These are phyloP conservation scores for Jatropha multifida DNA, from an alignment of 441 rosid species.

Conservation along the genomic window DNA sequence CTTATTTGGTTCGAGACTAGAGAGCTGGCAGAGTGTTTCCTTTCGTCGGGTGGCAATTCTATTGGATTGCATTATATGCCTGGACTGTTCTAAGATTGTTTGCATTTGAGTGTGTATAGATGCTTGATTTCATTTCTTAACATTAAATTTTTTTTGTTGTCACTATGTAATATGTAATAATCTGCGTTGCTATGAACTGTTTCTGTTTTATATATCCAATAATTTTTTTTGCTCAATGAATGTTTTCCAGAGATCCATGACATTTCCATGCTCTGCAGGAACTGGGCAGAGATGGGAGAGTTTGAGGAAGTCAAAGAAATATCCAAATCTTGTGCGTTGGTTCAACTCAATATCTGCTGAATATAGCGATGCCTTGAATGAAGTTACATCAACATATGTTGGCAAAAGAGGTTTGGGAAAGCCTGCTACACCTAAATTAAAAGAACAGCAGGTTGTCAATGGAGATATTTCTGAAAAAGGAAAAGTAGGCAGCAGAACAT, in stretches of 20 bases:
- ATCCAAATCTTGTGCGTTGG: slow-evolving; percentile 73
- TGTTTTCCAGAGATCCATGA: slow-evolving; percentile 4
- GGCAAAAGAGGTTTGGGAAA: slow-evolving; percentile 60
- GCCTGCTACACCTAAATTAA: slow-evolving; percentile 40
- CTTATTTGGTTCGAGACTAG: background rate
- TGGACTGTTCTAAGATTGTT: background rate
- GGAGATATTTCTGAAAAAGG: slow-evolving; percentile 55
- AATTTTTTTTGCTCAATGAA: background rate
- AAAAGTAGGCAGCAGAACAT: slow-evolving; percentile 38
- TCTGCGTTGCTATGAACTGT: background rate
- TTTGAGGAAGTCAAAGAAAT: slow-evolving; percentile 85
- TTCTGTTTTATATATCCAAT: background rate
- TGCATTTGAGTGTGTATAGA: background rate
- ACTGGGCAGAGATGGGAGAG: slow-evolving; percentile 89
- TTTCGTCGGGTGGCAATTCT: background rate
- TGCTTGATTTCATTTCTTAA: background rate
- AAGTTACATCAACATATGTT: slow-evolving; percentile 47
- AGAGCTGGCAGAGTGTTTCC: no score
- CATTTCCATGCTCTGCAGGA: slow-evolving; percentile 40
- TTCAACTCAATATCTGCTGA: slow-evolving; percentile 67
- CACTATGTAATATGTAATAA: no score
- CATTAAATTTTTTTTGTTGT: background rate
- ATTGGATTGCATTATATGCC: background rate
- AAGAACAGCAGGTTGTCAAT: slow-evolving; percentile 43
- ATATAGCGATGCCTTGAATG: slow-evolving; percentile 50